These are phyloP conservation scores for Aspergillus caelatus DNA, from an alignment of 2,329 filamentous ascomycete species.

Conservation along the genomic window DNA sequence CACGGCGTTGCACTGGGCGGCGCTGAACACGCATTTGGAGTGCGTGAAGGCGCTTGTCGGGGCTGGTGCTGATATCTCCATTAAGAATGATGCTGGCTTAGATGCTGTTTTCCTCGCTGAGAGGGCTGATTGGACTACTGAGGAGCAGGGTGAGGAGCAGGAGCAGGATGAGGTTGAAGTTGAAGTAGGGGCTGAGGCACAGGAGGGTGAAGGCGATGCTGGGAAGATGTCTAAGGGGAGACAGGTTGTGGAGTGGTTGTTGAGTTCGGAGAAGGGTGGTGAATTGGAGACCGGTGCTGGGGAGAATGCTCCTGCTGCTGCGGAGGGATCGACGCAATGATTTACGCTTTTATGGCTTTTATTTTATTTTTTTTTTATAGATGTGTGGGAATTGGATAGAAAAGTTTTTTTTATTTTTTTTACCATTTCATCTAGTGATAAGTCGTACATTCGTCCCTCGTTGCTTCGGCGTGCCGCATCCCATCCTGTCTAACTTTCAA, in stretches of 20 bases:
- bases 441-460: conserved; percentile 14
- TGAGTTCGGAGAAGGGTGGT: conserved; percentile 41
- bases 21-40: conserved; percentile 81
- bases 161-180: conserved; percentile 13
- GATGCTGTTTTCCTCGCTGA: conserved; percentile 76
- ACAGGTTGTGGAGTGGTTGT: conserved; percentile 47
- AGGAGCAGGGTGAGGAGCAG: conserved; percentile 37
- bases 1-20: conserved; percentile 92
- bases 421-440: not conserved
- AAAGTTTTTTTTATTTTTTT: not conserved
- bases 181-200: conserved; percentile 19
- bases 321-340: conserved; percentile 9
- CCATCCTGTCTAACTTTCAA: conserved; percentile 16
- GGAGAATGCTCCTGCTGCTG: conserved; percentile 16
- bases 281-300: conserved; percentile 36
- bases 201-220: conserved; percentile 16
- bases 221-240: conserved; percentile 38
- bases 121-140: conserved; percentile 67
- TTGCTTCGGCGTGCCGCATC: not conserved
- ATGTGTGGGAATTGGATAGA: conserved; percentile 7
- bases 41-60: conserved; percentile 77
- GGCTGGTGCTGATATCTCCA: conserved; percentile 73
- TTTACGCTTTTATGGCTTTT: not conserved
- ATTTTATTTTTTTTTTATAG: not conserved
- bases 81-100: conserved; percentile 82